Evolutionary conservation across 768 basidiomycete genomes (phyloP).

Genomic region (Termitomyces sp.): DNA sequence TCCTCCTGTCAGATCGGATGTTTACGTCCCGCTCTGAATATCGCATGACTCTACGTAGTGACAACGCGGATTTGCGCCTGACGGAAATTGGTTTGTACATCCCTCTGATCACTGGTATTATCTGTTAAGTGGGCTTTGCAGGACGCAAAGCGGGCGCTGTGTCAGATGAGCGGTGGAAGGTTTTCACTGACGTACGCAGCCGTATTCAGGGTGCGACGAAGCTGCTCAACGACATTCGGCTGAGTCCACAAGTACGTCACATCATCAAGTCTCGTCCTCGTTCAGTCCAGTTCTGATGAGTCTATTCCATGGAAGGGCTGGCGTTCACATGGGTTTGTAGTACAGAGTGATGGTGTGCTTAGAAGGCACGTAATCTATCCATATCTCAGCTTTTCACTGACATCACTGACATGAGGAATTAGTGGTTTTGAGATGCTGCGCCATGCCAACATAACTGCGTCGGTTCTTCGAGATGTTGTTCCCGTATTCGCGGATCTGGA

Average conservation of each 20-base stretch:
- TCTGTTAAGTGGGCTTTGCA: conserved; percentile 13
- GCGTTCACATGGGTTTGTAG: conserved; percentile 33
- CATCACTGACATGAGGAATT: neutral
- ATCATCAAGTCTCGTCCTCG: neutral
- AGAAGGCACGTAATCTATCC: conserved; percentile 27
- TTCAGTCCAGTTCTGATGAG: neutral
- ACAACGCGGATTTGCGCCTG: conserved; percentile 83
- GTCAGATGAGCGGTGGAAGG: conserved; percentile 38
- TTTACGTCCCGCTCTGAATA: conserved; percentile 91
- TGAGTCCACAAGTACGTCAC: conserved; percentile 37
- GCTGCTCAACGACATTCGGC: conserved; percentile 25
- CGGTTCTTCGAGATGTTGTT: conserved; percentile 33
- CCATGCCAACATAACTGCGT: conserved; percentile 44
- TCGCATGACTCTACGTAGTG: conserved; percentile 79
- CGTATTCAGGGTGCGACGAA: conserved; percentile 29
- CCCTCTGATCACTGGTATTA: neutral
- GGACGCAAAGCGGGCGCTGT: conserved; percentile 38
- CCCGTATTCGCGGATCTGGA: conserved; percentile 48
- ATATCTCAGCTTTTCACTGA: neutral
- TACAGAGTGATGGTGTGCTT: conserved; percentile 38
- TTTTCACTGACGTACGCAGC: conserved; percentile 25
- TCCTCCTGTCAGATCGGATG: conserved; percentile 65
- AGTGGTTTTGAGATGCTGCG: conserved; percentile 77
- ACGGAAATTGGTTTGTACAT: conserved; percentile 59
- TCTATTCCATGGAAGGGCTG: conserved; percentile 23